A percentile compares a stretch with the other conserved stretches of the same genome.
Evolutionary conservation across 2,329 filamentous ascomycete species (phyloP).

Genomic region (Diaporthe ampelina): DNA sequence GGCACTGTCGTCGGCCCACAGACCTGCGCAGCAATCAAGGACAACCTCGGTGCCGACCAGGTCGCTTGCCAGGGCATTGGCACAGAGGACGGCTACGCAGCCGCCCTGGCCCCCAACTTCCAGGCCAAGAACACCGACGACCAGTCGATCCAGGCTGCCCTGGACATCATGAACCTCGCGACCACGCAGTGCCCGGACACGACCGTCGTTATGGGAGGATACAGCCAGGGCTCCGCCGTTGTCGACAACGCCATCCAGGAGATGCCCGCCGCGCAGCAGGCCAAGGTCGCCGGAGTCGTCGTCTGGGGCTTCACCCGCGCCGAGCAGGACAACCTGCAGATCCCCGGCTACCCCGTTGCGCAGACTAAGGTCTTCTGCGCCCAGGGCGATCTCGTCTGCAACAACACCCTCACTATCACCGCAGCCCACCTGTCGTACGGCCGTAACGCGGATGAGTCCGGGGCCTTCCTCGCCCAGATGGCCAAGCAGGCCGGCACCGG

Average conservation of each 20-base stretch:
- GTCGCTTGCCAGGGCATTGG: conserved; percentile 54
- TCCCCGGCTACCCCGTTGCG: conserved; percentile 45
- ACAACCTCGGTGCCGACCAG: conserved; percentile 44
- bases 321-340: conserved; percentile 45
- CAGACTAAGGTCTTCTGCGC: conserved; percentile 47
- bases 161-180: conserved; percentile 48
- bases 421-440: conserved; percentile 46
- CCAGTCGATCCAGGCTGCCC: conserved; percentile 49
- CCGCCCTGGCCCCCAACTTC: conserved; percentile 48
- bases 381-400: conserved; percentile 47
- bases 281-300: conserved; percentile 48
- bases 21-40: conserved; percentile 48
- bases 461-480: conserved; percentile 43
- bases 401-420: conserved; percentile 45
- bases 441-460: conserved; percentile 42
- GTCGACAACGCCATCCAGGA: conserved; percentile 49
- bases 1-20: conserved; percentile 49
- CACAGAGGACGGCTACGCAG: conserved; percentile 48
- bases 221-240: conserved; percentile 51
- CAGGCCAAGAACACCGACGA: conserved; percentile 48
- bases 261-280: conserved; percentile 41
- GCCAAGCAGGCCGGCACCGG: conserved; percentile 9
- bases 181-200: conserved; percentile 50
- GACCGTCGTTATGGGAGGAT: conserved; percentile 51
- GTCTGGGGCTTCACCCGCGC: conserved; percentile 50